These are phyloP conservation scores for Fusarium dimerum DNA, from an alignment of 2,329 filamentous ascomycete species.

Conservation along the genomic window DNA sequence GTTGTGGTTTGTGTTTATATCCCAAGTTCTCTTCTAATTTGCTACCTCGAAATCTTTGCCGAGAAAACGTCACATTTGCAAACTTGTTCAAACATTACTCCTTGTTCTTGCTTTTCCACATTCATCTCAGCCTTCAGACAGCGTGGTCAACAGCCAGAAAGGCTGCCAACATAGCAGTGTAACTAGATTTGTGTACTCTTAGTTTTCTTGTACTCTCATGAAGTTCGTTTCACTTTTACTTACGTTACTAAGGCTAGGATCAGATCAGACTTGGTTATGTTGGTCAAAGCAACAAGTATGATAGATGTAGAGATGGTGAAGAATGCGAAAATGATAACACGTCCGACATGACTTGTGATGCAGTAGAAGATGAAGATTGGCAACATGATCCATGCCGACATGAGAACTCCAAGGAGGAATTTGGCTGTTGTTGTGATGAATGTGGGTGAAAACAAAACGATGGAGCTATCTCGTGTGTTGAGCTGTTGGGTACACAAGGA, in stretches of 20 bases:
- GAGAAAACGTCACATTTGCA: no score
- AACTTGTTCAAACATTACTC: no score
- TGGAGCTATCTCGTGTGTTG: neutral
- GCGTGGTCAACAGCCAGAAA: no score
- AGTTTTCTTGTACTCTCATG: no score
- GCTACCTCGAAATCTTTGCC: no score
- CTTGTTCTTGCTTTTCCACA: no score
- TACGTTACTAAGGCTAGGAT: slow-evolving; percentile 1
- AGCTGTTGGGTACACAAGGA: no score
- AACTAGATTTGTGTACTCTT: no score
- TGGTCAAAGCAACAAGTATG: neutral
- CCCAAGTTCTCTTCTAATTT: no score
- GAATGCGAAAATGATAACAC: neutral
- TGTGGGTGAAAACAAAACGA: neutral
- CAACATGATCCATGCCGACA: neutral
- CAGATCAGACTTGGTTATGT: neutral
- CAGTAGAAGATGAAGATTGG: neutral
- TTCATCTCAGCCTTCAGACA: no score
- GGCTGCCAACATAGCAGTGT: no score
- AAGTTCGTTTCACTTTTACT: neutral
- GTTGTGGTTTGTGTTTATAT: no score
- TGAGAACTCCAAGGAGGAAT: neutral
- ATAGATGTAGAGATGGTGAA: neutral
- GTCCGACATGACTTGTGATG: neutral
- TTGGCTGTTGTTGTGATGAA: neutral